Base-by-base conservation (phyloP, 2,329 filamentous ascomycete species). In the Pyrenochaeta sp. region DNA sequence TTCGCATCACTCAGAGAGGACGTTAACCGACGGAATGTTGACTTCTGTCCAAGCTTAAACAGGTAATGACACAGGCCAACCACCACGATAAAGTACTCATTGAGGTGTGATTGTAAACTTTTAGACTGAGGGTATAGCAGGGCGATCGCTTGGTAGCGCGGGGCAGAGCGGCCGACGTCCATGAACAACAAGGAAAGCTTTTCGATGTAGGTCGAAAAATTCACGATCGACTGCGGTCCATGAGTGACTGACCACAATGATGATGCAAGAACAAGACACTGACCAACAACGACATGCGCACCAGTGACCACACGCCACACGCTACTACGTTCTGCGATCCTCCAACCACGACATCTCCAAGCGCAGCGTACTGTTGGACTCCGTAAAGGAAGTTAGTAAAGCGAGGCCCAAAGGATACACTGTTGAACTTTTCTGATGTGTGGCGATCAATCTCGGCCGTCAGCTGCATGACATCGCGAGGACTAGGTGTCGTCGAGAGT, bases 251-350 rank as follows among this genome's bases (percentile, higher is more conserved):
- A 13, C 3, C 7, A 11, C n/a, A 13, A 18, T 6, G 18, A 23
- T 17, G 6, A 22, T 20, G 9, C 2, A 11, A 34, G 10, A 11
- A 9, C 4, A 21, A 22, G 3, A 28, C 4, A 66, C 69, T 22
- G 24, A 78, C 73, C 29, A 74, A 44, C 14, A 78, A 58, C 1
- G 72, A 68, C 48, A 73, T 68, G 29, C 74, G 67, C 7, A 78
- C 72, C 2, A 75, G 40, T 0, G 72, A 66, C 77, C 75, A 79
- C 0, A 79, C 72, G 9, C 74, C 67, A 41, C 72, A 74, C 0
- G 75, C 74, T 6, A 77, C 58, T 0, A 78, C 29, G 27, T 77
- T 78, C 51, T 78, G 75, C 0, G 19, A 18, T 6, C 20, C 19
- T 30, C 6, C 37, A 2, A 49, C n/a, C 1, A 74, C 29, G 6